Evolutionary conservation across 225 moss, liverwort and hornwort genomes (phyloP).

Genomic region (Sphagnum tenellum): DNA sequence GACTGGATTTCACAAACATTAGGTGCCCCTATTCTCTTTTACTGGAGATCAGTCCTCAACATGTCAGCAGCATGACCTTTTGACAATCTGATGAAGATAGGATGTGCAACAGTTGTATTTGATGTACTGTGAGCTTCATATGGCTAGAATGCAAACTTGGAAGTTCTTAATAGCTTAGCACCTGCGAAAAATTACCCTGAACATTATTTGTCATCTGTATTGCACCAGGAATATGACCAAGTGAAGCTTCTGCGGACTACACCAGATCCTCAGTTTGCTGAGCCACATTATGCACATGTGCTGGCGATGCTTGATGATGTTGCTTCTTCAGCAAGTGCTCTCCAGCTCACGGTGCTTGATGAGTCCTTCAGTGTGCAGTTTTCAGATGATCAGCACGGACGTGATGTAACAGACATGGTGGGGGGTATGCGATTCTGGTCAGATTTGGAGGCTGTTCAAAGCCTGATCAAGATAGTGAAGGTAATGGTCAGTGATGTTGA

Average conservation of each 20-base stretch:
- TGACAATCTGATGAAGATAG: no score
- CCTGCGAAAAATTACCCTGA: no score
- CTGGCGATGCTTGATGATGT: conserved; percentile 81
- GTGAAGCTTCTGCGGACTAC: conserved; percentile 74
- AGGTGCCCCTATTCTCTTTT: no score
- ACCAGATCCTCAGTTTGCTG: conserved; percentile 13
- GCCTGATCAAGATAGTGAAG: conserved; percentile 75
- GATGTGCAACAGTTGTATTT: no score
- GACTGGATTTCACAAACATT: no score
- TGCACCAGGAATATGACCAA: conserved; percentile 52
- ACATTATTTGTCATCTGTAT: no score
- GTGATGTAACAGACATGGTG: conserved; percentile 71
- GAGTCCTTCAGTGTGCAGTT: conserved; percentile 61
- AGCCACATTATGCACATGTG: conserved; percentile 61
- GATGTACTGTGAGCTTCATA: no score
- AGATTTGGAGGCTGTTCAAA: conserved; percentile 84
- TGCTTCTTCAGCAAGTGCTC: conserved; percentile 65
- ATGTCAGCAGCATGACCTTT: no score
- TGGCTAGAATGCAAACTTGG: no score
- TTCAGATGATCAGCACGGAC: conserved; percentile 64
- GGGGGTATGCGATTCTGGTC: conserved; percentile 76
- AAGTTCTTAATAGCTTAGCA: no score
- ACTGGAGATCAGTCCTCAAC: no score
- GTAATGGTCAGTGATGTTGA: conserved; percentile 84
- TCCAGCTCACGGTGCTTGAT: conserved; percentile 70